phyloP scores from a whole-genome alignment of 345 rosid genomes.

The Eucalyptus pauciflora region DNA sequence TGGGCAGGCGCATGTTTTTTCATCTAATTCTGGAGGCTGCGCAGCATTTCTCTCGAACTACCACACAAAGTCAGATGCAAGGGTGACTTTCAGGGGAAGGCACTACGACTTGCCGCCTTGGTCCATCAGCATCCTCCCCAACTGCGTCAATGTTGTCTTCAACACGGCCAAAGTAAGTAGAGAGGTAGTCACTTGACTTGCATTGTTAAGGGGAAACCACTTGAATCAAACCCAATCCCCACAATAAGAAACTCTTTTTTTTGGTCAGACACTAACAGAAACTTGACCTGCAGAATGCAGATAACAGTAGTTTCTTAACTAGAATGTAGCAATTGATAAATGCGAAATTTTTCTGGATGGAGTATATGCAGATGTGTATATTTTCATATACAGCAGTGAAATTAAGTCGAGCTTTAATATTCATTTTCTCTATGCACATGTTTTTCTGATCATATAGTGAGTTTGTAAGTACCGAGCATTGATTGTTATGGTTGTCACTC shows the following conservation, averaged over 20 bases:
- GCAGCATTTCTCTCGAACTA: constrained; percentile 80
- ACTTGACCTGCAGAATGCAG: neutral
- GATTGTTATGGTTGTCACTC: neutral
- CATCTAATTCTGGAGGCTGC: constrained; percentile 39
- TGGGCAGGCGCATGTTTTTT: constrained; percentile 60
- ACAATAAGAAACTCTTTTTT: neutral
- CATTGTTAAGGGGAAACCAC: neutral
- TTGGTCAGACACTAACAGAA: neutral
- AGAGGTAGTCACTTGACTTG: neutral
- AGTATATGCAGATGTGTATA: neutral
- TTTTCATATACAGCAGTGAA: neutral
- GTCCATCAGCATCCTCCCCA: constrained; percentile 92
- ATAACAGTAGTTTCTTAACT: neutral
- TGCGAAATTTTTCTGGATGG: neutral
- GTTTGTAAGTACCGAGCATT: neutral
- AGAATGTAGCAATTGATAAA: neutral
- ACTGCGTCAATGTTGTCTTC: constrained; percentile 52
- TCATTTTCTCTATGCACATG: neutral
- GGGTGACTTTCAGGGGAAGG: constrained; percentile 39
- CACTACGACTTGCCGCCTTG: constrained; percentile 70
- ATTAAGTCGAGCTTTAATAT: neutral
- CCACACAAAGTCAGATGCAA: constrained; percentile 21
- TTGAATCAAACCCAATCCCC: neutral
- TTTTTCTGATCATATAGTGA: neutral
- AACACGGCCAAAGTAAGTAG: constrained; percentile 67